Conservation (phyloP, 495 filamentous ascomycete species). For the Podospora pseudopauciseta region DNA sequence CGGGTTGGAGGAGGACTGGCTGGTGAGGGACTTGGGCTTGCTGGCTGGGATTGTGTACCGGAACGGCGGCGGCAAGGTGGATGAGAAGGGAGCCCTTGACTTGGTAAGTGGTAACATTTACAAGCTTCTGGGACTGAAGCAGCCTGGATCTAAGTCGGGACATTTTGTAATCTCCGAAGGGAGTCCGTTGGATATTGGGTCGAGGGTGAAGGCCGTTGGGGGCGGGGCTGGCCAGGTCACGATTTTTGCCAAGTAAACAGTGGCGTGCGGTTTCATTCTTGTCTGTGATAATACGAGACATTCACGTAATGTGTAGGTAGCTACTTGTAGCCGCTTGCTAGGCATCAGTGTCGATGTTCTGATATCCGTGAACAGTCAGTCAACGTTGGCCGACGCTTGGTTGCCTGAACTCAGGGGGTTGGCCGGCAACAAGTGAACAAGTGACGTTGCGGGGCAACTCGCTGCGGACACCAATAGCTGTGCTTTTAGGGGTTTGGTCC, state of each 20-base stretch:
- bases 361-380: not conserved
- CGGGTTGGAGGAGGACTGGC: slow-evolving; percentile 48
- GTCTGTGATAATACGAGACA: not conserved
- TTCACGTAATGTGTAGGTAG: not conserved
- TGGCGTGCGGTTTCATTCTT: not conserved
- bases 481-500: too few relatives aligned
- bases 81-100: slow-evolving; percentile 33
- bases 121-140: slow-evolving; percentile 43
- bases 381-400: not conserved
- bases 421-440: too few relatives aligned
- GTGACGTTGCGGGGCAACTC: not conserved
- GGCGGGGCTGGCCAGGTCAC: slow-evolving; percentile 33
- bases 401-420: not conserved
- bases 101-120: slow-evolving; percentile 49
- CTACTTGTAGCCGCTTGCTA: not conserved
- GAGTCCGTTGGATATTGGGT: slow-evolving; percentile 42
- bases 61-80: slow-evolving; percentile 49
- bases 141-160: slow-evolving; percentile 24
- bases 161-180: slow-evolving; percentile 48
- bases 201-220: slow-evolving; percentile 39
- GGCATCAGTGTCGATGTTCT: not conserved
- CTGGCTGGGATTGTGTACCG: slow-evolving; percentile 48
- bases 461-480: not conserved
- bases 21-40: slow-evolving; percentile 45
- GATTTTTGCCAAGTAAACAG: slow-evolving; percentile 23